These are phyloP conservation scores for Fusarium avenaceum DNA, from an alignment of 2,329 filamentous ascomycete species.

Conservation along the genomic window DNA sequence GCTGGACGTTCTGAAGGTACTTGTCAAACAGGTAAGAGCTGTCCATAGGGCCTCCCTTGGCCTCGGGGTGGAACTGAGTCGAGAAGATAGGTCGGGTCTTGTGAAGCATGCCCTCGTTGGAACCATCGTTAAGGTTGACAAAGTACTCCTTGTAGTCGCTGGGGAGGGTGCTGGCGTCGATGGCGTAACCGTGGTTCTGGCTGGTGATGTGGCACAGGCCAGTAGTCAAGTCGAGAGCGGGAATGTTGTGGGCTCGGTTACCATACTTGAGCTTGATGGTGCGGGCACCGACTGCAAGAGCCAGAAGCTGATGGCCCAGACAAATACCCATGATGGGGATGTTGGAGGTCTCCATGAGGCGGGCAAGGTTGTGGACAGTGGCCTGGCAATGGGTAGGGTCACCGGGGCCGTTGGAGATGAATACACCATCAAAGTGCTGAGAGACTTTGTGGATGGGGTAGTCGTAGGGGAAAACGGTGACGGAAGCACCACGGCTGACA, in stretches of 20 bases:
- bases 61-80: constrained; percentile 98
- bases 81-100: constrained; percentile 96
- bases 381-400: constrained; percentile 97
- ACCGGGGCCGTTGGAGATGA: constrained; percentile 98
- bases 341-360: constrained; percentile 90
- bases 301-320: constrained; percentile 95
- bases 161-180: constrained; percentile 85
- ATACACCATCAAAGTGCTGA: constrained; percentile 97
- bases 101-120: constrained; percentile 98
- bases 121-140: constrained; percentile 96
- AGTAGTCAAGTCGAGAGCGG: constrained; percentile 91
- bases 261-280: constrained; percentile 99
- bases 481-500: constrained; percentile 89
- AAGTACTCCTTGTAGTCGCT: constrained; percentile 98
- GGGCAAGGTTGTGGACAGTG: constrained; percentile 91
- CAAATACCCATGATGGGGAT: constrained; percentile 98
- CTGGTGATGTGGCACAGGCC: constrained; percentile 98
- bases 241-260: constrained; percentile 99
- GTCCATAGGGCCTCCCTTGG: constrained; percentile 96
- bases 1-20: constrained; percentile 89
- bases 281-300: constrained; percentile 86
- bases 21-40: constrained; percentile 96
- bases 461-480: constrained; percentile 95
- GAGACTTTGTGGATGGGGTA: constrained; percentile 99
- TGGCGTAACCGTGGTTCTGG: constrained; percentile 98